Conservation (phyloP, 169 alveolate species). For the Plasmodium fragile region DNA sequence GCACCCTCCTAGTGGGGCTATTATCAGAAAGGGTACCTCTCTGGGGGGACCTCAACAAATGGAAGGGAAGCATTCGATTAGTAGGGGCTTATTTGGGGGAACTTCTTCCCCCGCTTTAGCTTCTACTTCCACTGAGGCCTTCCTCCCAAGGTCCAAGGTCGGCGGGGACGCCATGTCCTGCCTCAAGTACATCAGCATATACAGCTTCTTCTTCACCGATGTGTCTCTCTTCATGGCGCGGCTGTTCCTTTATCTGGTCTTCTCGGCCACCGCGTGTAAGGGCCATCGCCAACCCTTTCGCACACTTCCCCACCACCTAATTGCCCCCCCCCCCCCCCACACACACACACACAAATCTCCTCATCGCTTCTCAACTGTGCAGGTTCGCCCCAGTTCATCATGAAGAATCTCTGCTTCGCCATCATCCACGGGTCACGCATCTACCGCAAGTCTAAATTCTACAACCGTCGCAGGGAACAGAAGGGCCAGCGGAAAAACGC, state of each 20-base stretch:
- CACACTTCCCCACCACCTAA: too few species aligned
- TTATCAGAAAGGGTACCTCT: not conserved
- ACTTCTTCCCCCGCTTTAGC: not conserved
- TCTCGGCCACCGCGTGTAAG: constrained; percentile 16
- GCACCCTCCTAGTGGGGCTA: not conserved
- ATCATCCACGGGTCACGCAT: constrained; percentile 49
- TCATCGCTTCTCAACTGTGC: not conserved
- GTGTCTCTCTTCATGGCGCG: constrained; percentile 28
- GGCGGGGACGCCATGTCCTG: constrained; percentile 74
- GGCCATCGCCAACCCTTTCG: not conserved
- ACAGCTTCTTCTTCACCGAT: constrained; percentile 54
- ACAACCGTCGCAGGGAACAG: not conserved
- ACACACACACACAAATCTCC: too few species aligned
- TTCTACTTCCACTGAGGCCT: not conserved
- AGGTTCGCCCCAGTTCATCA: constrained; percentile 17
- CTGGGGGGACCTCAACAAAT: not conserved
- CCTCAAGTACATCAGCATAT: constrained; percentile 49
- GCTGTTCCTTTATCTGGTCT: not conserved
- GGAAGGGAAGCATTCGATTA: not conserved
- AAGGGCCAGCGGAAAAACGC: not conserved
- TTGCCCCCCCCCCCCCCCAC: too few species aligned
- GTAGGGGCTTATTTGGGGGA: not conserved
- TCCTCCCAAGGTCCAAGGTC: constrained; percentile 12
- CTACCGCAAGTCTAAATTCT: constrained; percentile 28
- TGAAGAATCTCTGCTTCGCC: constrained; percentile 51